Percentiles rank a stretch among this genome's conserved stretches.
Conservation (phyloP, 2,329 filamentous ascomycete species). For the Hypoxylon sp. region DNA sequence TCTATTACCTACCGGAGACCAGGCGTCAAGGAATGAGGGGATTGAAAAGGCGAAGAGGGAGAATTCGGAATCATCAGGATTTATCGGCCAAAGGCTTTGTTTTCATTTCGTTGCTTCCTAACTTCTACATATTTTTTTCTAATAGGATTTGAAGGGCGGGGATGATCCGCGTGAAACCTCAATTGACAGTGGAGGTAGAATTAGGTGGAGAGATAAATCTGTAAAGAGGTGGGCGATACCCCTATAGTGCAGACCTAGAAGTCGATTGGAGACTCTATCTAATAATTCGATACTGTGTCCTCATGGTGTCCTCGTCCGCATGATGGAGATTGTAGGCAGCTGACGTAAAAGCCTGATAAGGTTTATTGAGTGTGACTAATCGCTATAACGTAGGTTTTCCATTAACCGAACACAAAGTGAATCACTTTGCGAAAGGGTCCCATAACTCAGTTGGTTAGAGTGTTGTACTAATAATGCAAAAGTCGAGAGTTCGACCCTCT, state of each 20-base stretch:
- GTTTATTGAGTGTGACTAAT: not conserved
- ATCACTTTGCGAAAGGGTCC: not conserved
- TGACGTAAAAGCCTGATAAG: no score
- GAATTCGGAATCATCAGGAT: not conserved
- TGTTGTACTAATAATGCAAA: conserved; percentile 9
- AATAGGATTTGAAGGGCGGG: conserved; percentile 13
- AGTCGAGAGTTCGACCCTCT: conserved; percentile 11
- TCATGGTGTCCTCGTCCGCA: not conserved
- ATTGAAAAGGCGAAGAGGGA: not conserved
- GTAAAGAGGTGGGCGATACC: conserved; percentile 34
- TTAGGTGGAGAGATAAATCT: not conserved
- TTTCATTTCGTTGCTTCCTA: conserved; percentile 9
- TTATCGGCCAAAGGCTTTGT: not conserved
- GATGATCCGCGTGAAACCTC: not conserved
- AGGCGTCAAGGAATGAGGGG: conserved; percentile 15
- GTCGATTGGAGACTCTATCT: conserved; percentile 12
- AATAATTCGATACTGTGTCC: conserved; percentile 6
- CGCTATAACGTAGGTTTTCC: not conserved
- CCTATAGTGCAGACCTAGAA: conserved; percentile 35
- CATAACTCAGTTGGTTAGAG: conserved; percentile 1
- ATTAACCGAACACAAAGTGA: no score
- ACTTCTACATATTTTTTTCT: conserved; percentile 26
- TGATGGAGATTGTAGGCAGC: no score
- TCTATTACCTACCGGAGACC: conserved; percentile 15
- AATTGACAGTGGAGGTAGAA: not conserved